Percentiles rank a stretch among this genome's conserved stretches.
phyloP scores from a whole-genome alignment of 352 stramenopile genomes.

The Globisporangium yorkense region DNA sequence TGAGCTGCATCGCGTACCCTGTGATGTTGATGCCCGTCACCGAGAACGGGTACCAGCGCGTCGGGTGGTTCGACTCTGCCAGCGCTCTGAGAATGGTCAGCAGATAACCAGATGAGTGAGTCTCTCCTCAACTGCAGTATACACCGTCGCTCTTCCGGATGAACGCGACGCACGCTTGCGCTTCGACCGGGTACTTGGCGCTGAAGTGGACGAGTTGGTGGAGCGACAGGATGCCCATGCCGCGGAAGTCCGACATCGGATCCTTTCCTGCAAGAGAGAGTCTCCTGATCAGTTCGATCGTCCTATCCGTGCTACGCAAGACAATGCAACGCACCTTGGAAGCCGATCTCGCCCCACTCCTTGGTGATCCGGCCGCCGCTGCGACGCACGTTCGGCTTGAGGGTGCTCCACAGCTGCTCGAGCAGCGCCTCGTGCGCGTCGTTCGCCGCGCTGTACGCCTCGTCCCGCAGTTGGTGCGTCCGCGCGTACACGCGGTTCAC shows the following conservation, averaged over 20 bases:
- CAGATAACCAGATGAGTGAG: neutral
- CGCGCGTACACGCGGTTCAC: constrained; percentile 69
- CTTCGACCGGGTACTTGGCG: constrained; percentile 67
- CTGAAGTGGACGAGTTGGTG: constrained; percentile 76
- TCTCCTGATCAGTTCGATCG: too few relatives aligned
- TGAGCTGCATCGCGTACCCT: constrained; percentile 19
- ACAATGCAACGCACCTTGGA: constrained; percentile 45
- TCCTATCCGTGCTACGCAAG: too few relatives aligned
- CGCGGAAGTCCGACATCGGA: constrained; percentile 81
- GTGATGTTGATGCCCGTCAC: constrained; percentile 87
- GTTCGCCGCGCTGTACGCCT: constrained; percentile 65
- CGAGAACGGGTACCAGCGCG: constrained; percentile 81
- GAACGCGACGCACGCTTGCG: constrained; percentile 33
- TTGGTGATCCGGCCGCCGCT: constrained; percentile 76
- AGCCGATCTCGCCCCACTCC: constrained; percentile 85
- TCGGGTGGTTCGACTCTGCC: constrained; percentile 79
- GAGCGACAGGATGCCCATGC: constrained; percentile 78
- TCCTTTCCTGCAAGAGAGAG: constrained; percentile 42
- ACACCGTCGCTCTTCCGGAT: too few relatives aligned
- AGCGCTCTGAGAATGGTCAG: constrained; percentile 35
- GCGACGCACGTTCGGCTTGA: constrained; percentile 77
- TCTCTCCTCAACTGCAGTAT: too few relatives aligned
- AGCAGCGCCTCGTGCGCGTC: constrained; percentile 63
- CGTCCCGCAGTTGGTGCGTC: constrained; percentile 48
- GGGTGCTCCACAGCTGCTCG: constrained; percentile 72